phyloP scores from a whole-genome alignment of 1,284 basidiomycete genomes.

The Ustilago shanxiensis region DNA sequence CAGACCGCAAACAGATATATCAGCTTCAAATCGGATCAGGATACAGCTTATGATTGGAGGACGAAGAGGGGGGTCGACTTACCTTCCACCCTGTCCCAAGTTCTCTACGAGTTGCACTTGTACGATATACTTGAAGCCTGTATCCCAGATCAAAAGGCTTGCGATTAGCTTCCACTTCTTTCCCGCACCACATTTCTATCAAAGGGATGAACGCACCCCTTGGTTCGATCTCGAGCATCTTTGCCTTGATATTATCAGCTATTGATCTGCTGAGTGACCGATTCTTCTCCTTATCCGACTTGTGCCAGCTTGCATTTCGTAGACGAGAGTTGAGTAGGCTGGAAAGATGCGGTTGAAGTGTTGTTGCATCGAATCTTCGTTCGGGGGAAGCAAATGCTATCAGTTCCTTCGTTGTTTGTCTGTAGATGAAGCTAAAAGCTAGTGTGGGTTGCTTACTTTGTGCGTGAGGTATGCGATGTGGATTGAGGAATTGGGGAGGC shows the following conservation, averaged over 20 bases:
- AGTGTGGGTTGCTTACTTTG: too few relatives aligned
- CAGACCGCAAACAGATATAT: background rate
- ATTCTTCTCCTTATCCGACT: constrained; percentile 51
- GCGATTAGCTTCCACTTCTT: too few relatives aligned
- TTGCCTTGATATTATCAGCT: constrained; percentile 49
- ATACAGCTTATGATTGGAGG: background rate
- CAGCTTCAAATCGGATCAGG: background rate
- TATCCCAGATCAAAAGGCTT: too few relatives aligned
- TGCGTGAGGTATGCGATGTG: constrained; percentile 15
- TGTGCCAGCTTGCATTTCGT: constrained; percentile 45
- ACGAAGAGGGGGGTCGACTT: constrained; percentile 5
- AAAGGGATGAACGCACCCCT: constrained; percentile 31
- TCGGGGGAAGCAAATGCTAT: background rate
- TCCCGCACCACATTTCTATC: too few relatives aligned
- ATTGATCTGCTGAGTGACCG: constrained; percentile 42
- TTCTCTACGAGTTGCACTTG: constrained; percentile 62
- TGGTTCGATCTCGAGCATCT: constrained; percentile 58
- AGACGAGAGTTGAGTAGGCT: constrained; percentile 25
- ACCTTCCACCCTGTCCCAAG: constrained; percentile 60
- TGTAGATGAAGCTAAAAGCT: too few relatives aligned
- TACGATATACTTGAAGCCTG: constrained; percentile 61
- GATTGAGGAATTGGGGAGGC: constrained; percentile 16
- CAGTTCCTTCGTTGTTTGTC: too few relatives aligned
- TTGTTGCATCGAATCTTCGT: constrained; percentile 42
- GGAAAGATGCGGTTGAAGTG: constrained; percentile 29